Evolutionary conservation across 768 basidiomycete species (phyloP), one percentile per base, ranked within the genome.

Genomic region (Mycena haematopus): DNA sequence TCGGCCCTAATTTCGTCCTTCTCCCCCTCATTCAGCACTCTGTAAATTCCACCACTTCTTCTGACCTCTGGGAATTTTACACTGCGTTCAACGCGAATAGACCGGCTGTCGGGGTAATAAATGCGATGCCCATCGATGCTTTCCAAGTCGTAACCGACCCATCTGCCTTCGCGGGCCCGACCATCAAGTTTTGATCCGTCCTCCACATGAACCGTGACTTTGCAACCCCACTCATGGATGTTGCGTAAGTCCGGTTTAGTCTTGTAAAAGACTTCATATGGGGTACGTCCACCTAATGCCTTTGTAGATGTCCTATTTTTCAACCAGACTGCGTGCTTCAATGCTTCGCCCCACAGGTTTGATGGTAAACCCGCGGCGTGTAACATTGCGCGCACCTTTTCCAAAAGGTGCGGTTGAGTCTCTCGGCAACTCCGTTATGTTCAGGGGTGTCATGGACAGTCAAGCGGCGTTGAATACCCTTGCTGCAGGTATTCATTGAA

Each of bases 381-480:
- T 1, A 73, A 62, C 69, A 79, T 69, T 0, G 79, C 76, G 1
- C 69, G 63, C 13, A 73, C 70, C 11, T 69, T 62, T 24, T 78
- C 73, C 2, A 74, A 9, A 1, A 76, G 42, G 69, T 73, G 6
- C 75, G 63, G 42, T 77, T 80, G 19, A 74, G 68, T 8, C 73
- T 60, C 61, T 82, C 78, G 0, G 78, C 75, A 9, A 80, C 63
- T 13, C 80, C 75, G 60, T 79, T 79, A 58, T 79, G 72, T 38
- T 78, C 66, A 0, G 76, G 74, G 0, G 66, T 72, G 44, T 73
- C 51, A 3, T 70, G 73, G 4, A 68, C 66, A 19, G 74, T 75
- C 15, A 69, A 56, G n/a, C 61, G 47, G 0, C 59, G 69, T 6
- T 38, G 52, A 0, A 63, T 71, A 0, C 73, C 73, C 22, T 67